These are phyloP conservation scores for Wickerhamiella nectarea DNA, from an alignment of 805 yeast species.

Conservation along the genomic window DNA sequence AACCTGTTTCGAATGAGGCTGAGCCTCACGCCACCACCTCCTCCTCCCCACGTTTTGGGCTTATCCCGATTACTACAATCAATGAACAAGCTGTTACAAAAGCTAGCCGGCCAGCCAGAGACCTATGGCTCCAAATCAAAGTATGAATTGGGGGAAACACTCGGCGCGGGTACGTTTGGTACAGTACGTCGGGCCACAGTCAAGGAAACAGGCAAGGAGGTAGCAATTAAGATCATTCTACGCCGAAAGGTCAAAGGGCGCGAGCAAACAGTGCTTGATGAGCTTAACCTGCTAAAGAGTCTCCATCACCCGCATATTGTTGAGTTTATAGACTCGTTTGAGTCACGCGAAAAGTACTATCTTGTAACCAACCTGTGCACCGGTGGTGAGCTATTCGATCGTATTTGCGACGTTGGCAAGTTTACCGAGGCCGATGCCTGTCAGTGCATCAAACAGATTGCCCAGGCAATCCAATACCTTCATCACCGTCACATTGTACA, in stretches of 20 bases:
- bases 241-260: conserved; percentile 75
- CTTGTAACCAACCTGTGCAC: conserved; percentile 89
- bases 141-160: conserved; percentile 66
- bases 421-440: conserved; percentile 87
- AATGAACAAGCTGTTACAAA: conserved; percentile 29
- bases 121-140: conserved; percentile 51
- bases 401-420: conserved; percentile 66
- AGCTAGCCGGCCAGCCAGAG: conserved; percentile 58
- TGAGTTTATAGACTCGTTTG: conserved; percentile 86
- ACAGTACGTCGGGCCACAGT: conserved; percentile 67
- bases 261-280: conserved; percentile 66
- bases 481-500: conserved; percentile 74
- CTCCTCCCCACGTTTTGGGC: no score
- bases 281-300: conserved; percentile 51
- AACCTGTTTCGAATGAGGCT: no score
- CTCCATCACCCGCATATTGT: conserved; percentile 78
- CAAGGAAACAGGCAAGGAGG: conserved; percentile 44
- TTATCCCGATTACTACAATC: no score
- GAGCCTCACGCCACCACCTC: no score
- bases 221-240: conserved; percentile 79
- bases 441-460: conserved; percentile 53
- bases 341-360: conserved; percentile 79
- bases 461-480: conserved; percentile 65
- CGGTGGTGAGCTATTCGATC: conserved; percentile 89
- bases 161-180: conserved; percentile 95